Base-by-base conservation (phyloP, 495 filamentous ascomycete genomes). In the Talaromyces thailandensis region DNA sequence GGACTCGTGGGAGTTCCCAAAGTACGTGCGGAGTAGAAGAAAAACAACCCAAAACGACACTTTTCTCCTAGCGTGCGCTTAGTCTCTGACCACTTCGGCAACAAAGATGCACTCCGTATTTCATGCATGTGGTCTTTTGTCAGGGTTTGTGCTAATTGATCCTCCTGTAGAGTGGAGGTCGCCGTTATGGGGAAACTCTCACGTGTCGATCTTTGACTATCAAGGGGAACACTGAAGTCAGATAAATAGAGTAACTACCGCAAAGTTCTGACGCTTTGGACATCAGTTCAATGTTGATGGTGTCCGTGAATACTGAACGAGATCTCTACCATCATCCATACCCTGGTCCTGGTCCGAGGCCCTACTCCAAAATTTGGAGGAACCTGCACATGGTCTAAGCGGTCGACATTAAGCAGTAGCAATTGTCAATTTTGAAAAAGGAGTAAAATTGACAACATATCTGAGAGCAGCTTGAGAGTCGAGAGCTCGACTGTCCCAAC, bases 221-320 rank as follows among this genome's bases (percentile, higher is more conserved):
- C 35, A 40, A 40, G 14, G 35, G 35, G 35, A 29, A 37, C 35
- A 4, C 16, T 37, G 35, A 37, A 37, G 35, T 37, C 35, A 37
- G 16, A 37, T 16, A 37, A 32, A 3, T 32, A 32, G 31, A 32
- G 0, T n/a, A n/a, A 32, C 31, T 32, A 32, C 11, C 8, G 31
- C 11, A 9, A 9, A 5, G 31, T 32, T 32, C n/a, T 31, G 29
- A 7, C 6, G 29, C 29, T 31, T 32, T 32, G 31, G 11, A 32
- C 29, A n/a, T 31, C 29, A 7, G 31, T 32, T 32, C 2, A 6
- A 28, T 28, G 26, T 6, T 6, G 31, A 32, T 32, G 8, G 31
- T 32, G 31, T 3, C 31, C 11, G 6, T 16, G 35, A 69, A 63
- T 67, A n/a, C 62, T 64, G 70, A 71, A 68, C 35, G 58, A 61